These are phyloP conservation scores for Colletotrichum filicis DNA, from an alignment of 2,329 filamentous ascomycete genomes.

Conservation along the genomic window DNA sequence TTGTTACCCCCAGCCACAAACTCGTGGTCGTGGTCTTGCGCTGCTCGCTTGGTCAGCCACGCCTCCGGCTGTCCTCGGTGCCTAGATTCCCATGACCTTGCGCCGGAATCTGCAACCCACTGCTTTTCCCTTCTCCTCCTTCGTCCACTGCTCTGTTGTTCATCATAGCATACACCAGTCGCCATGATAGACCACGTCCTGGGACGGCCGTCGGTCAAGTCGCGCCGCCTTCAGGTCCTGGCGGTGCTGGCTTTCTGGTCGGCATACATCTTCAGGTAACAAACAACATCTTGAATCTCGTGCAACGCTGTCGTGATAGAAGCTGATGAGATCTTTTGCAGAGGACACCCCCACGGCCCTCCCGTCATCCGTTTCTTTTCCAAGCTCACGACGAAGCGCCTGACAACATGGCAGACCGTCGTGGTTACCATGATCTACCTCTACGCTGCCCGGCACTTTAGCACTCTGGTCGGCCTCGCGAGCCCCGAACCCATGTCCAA, in stretches of 20 bases:
- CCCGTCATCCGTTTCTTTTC: slow-evolving; percentile 79
- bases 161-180: slow-evolving; percentile 2
- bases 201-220: slow-evolving; percentile 89
- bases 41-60: slow-evolving; percentile 25
- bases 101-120: not conserved
- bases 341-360: slow-evolving; percentile 90
- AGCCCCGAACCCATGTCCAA: slow-evolving; percentile 94
- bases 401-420: slow-evolving; percentile 91
- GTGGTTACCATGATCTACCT: slow-evolving; percentile 90
- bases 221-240: slow-evolving; percentile 91
- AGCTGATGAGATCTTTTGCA: slow-evolving; percentile 46
- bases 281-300: not conserved
- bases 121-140: not conserved
- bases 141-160: not conserved
- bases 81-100: slow-evolving; percentile 1
- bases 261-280: slow-evolving; percentile 79
- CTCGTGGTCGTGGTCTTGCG: slow-evolving; percentile 21
- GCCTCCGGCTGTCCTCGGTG: slow-evolving; percentile 3
- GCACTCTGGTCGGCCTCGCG: slow-evolving; percentile 89
- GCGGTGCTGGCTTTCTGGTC: slow-evolving; percentile 94
- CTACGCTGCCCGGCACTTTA: slow-evolving; percentile 92
- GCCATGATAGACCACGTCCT: slow-evolving; percentile 86
- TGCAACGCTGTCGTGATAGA: not conserved
- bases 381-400: slow-evolving; percentile 71
- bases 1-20: slow-evolving; percentile 16